phyloP scores from a whole-genome alignment of 306 rosid genomes.

The Mucuna pruriens region DNA sequence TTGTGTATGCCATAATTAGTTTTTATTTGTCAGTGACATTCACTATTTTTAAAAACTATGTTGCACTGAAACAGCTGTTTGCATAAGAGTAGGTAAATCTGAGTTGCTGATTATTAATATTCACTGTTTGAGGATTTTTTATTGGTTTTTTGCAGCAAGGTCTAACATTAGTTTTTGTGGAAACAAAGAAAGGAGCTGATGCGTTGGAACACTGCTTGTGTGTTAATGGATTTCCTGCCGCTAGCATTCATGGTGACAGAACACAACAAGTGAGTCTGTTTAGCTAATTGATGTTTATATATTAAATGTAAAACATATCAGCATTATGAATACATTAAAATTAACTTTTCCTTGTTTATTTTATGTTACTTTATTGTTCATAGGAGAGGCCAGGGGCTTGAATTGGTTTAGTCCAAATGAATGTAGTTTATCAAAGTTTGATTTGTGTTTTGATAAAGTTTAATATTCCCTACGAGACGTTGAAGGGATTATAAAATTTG shows the following conservation, averaged over 20 bases:
- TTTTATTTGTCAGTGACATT: conserved; percentile 13
- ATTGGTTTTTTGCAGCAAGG: conserved; percentile 70
- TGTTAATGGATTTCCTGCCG: conserved; percentile 88
- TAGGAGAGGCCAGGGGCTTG: background rate
- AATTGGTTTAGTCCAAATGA: background rate
- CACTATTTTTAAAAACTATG: conserved; percentile 7
- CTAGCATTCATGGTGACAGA: conserved; percentile 96
- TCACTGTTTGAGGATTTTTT: conserved; percentile 25
- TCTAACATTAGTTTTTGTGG: conserved; percentile 94
- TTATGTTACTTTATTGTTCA: background rate
- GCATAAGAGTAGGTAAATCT: conserved; percentile 8
- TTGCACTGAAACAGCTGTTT: background rate
- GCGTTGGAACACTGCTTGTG: conserved; percentile 91
- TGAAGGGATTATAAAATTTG: background rate
- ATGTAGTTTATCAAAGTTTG: background rate
- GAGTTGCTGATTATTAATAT: conserved; percentile 20
- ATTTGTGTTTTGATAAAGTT: conserved; percentile 3
- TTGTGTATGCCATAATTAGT: conserved; percentile 12
- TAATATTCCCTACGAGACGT: background rate
- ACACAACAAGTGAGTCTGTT: conserved; percentile 75
- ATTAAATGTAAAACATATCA: background rate
- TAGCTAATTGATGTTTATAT: background rate
- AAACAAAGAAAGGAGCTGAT: conserved; percentile 98
- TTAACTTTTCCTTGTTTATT: conserved; percentile 1
- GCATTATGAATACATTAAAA: conserved; percentile 20